Conservation (phyloP, 2,329 filamentous ascomycete species). For the Stachybotrys echinatus region DNA sequence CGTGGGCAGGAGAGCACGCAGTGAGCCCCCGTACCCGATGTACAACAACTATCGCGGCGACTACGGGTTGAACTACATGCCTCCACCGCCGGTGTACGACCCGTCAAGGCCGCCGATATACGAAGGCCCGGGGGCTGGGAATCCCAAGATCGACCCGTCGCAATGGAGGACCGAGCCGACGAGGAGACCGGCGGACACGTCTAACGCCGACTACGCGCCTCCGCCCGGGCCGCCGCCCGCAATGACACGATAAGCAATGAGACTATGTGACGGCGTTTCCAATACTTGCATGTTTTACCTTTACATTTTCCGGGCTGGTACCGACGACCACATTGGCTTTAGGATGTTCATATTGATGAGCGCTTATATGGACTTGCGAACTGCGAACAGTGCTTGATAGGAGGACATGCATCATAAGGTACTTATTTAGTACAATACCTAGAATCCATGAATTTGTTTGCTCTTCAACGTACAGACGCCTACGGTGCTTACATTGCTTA, state of each 20-base stretch:
- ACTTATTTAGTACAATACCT: no score
- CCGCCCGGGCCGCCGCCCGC: slow-evolving; percentile 42
- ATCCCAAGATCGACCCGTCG: slow-evolving; percentile 47
- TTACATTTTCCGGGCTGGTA: background rate
- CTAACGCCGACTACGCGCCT: slow-evolving; percentile 26
- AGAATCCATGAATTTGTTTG: no score
- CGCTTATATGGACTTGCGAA: no score
- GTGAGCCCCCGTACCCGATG: slow-evolving; percentile 19
- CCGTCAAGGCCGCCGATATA: slow-evolving; percentile 53
- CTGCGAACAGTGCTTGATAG: no score
- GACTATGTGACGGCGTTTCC: no score
- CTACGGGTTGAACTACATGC: slow-evolving; percentile 48
- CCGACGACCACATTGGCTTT: background rate
- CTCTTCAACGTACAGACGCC: no score
- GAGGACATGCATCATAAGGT: no score
- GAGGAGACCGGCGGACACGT: slow-evolving; percentile 15
- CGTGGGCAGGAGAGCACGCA: slow-evolving; percentile 7
- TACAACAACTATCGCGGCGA: slow-evolving; percentile 17
- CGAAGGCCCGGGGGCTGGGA: slow-evolving; percentile 39
- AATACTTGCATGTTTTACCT: background rate
- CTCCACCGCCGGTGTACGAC: slow-evolving; percentile 54
- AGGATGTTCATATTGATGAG: no score
- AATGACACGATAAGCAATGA: background rate
- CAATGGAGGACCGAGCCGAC: slow-evolving; percentile 30
- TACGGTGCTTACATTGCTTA: no score